Conservation (phyloP, 2,329 filamentous ascomycete genomes). For the Ciborinia camelliae region DNA sequence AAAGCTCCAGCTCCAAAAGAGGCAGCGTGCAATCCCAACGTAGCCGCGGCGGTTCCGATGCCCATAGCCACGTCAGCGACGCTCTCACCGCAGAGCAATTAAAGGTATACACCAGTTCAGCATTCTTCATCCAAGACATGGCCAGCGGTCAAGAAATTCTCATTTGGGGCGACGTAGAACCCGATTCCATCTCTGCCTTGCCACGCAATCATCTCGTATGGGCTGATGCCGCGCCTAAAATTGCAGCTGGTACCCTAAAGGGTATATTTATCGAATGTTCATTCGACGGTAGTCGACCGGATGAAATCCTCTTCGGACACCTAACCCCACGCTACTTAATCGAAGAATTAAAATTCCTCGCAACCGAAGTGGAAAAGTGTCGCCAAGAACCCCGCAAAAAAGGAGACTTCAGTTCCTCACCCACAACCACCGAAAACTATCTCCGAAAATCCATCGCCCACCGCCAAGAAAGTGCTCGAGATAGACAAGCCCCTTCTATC, state of each 20-base stretch:
- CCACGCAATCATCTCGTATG: slow-evolving; percentile 82
- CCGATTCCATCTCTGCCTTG: slow-evolving; percentile 76
- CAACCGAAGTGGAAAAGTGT: slow-evolving; percentile 39
- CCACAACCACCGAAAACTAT: background rate
- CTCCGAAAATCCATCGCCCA: background rate
- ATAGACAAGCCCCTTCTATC: background rate
- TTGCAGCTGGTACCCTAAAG: slow-evolving; percentile 65
- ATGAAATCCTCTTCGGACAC: slow-evolving; percentile 82
- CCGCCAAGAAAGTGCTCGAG: background rate
- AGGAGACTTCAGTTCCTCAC: no score
- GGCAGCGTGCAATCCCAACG: background rate
- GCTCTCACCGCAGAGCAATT: background rate
- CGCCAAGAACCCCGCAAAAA: background rate
- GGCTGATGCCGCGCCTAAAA: slow-evolving; percentile 83
- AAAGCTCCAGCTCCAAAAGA: background rate
- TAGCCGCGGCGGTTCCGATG: no score
- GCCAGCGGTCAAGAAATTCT: slow-evolving; percentile 72
- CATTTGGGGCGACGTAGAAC: slow-evolving; percentile 94
- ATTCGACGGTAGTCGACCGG: slow-evolving; percentile 75
- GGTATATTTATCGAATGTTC: slow-evolving; percentile 96
- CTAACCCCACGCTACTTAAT: slow-evolving; percentile 80
- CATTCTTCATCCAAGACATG: slow-evolving; percentile 85
- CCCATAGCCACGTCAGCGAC: no score
- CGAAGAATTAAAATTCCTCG: slow-evolving; percentile 71
- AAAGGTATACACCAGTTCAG: slow-evolving; percentile 83